phyloP scores from a whole-genome alignment of 1,284 basidiomycete genomes.

The Ganoderma meredithae region DNA sequence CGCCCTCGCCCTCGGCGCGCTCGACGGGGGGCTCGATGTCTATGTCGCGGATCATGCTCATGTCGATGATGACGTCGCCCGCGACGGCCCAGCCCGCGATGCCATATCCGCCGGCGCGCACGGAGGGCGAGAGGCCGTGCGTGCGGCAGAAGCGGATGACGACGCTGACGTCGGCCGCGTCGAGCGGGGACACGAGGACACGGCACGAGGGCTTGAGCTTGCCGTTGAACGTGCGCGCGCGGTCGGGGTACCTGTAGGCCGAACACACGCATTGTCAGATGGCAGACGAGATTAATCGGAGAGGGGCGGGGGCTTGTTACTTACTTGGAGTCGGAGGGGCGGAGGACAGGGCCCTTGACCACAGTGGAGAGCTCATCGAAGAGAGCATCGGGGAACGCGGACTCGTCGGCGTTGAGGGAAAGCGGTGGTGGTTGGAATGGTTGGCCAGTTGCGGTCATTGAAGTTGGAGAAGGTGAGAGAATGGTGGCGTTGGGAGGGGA shows the following conservation, averaged over 20 bases:
- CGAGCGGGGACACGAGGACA: conserved; percentile 71
- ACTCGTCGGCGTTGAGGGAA: conserved; percentile 4
- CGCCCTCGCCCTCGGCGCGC: conserved; percentile 27
- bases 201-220: conserved; percentile 67
- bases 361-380: conserved; percentile 34
- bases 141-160: conserved; percentile 74
- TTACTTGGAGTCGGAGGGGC: conserved; percentile 35
- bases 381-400: conserved; percentile 21
- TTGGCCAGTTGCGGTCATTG: not conserved
- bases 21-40: conserved; percentile 66
- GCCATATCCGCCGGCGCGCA: conserved; percentile 89
- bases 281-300: not conserved
- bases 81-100: conserved; percentile 89
- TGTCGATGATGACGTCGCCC: conserved; percentile 85
- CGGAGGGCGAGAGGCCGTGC: conserved; percentile 76
- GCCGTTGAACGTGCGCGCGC: conserved; percentile 80
- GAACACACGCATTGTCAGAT: not conserved
- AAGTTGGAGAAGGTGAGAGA: conserved; percentile 5
- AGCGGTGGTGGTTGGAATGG: conserved; percentile 10
- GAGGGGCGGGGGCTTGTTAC: not conserved
- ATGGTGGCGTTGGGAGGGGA: conserved; percentile 6
- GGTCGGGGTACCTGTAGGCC: conserved; percentile 61
- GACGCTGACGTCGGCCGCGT: conserved; percentile 78
- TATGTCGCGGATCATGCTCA: conserved; percentile 70
- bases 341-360: conserved; percentile 36